Base-by-base conservation (phyloP, 2,329 filamentous ascomycete genomes). In the Claviceps monticola region DNA sequence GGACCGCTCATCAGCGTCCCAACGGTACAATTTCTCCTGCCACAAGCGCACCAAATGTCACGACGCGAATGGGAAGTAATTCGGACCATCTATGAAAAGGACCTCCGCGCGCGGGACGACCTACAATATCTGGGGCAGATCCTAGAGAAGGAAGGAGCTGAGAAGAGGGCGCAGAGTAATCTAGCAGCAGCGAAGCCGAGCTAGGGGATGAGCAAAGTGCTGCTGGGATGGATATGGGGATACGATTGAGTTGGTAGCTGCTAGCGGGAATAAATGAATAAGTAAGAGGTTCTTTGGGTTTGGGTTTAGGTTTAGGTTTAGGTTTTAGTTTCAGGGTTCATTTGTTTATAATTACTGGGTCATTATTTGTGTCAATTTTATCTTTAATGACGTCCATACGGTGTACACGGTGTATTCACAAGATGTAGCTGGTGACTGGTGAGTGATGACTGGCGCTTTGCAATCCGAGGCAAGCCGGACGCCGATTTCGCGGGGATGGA, bases 21-120 rank as follows among this genome's bases (percentile, higher is more conserved):
- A 0, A 85, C 83, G 0, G 80, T 87, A 8, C 74, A 79, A 23
- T 84, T 88, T 58, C 69, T 90, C 4, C 71, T 88, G 45, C 78
- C 81, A 5, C 82, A 86, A 56, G 83, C 83, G 1, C 79, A 76
- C 19, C 76, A 78, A 48, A 87, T 86, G 73, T 75, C 82, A 46
- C 73, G 78, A n/a, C 70, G 77, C 16, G 86, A 94, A 62, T 84
- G 93, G 77, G 74, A 78, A 51, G 79, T 93, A 29, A 78, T 96
- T 55, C 75, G 78, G 49, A 74, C 77, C 41, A 82, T 91, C 14
- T 74, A 88, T 23, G 75, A 82, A 48, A 72, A 75, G 11, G 82
- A 88, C 51, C 79, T 81, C 0, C 75, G 74, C 21, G 79, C 86
- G 0, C 74, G 80, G 21, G 75, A 81, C 1, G 80, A 89, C 59